phyloP scores from a whole-genome alignment of 2,329 filamentous ascomycete species.

The Botrytis fabae region DNA sequence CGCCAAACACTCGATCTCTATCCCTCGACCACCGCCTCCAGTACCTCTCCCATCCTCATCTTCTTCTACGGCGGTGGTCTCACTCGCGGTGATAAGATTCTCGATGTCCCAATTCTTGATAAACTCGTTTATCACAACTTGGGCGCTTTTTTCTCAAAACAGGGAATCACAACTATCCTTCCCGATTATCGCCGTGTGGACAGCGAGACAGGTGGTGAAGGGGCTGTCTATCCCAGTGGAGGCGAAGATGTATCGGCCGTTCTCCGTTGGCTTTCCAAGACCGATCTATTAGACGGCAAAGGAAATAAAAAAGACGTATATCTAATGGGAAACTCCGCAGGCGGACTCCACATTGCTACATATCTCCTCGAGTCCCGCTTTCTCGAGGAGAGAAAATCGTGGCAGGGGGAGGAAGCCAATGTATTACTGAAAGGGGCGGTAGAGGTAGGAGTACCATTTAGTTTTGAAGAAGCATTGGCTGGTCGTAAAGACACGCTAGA shows the following conservation, averaged over 20 bases:
- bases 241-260: conserved; percentile 37
- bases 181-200: conserved; percentile 39
- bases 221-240: conserved; percentile 35
- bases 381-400: conserved; percentile 29
- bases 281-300: conserved; percentile 30
- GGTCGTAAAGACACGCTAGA: conserved; percentile 26
- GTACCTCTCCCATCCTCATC: conserved; percentile 32
- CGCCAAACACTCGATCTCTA: conserved; percentile 40
- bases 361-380: conserved; percentile 35
- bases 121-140: conserved; percentile 38
- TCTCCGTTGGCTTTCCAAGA: conserved; percentile 24
- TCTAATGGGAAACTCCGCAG: conserved; percentile 39
- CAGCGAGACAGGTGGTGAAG: conserved; percentile 32
- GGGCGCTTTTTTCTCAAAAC: conserved; percentile 36
- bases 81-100: conserved; percentile 34
- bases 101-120: conserved; percentile 24
- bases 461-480: conserved; percentile 27
- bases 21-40: conserved; percentile 23
- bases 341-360: conserved; percentile 38
- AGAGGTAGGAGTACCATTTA: conserved; percentile 32
- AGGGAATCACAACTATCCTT: conserved; percentile 34
- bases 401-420: conserved; percentile 20
- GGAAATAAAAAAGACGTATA: conserved; percentile 32
- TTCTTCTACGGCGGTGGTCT: conserved; percentile 40
- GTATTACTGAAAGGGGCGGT: conserved; percentile 33